Conservation (phyloP, 345 rosid species). For the Nephelium lappaceum region DNA sequence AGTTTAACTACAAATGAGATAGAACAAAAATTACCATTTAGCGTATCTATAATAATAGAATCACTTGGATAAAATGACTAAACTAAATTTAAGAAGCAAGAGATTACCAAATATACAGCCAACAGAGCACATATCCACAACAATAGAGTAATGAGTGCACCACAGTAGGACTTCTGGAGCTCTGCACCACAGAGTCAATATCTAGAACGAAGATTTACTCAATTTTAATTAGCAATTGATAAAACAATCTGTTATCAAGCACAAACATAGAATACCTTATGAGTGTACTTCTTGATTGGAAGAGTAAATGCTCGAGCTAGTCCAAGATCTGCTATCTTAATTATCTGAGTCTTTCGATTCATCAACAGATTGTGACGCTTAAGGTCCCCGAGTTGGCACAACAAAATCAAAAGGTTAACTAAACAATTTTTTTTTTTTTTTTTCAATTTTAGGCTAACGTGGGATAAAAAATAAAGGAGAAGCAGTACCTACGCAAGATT, state of each 20-base stretch:
- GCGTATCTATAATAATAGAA: not conserved
- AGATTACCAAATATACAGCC: constrained; percentile 84
- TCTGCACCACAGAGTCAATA: constrained; percentile 95
- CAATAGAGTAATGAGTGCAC: constrained; percentile 92
- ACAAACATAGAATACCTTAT: too few species aligned
- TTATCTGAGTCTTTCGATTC: constrained; percentile 72
- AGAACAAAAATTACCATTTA: constrained; percentile 10
- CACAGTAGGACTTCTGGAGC: constrained; percentile 97
- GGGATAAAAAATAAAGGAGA: too few species aligned
- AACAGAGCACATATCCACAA: constrained; percentile 98
- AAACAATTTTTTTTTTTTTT: too few species aligned
- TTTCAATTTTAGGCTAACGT: too few species aligned
- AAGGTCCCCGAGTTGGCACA: constrained; percentile 78
- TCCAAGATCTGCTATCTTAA: too few species aligned
- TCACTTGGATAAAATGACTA: too few species aligned
- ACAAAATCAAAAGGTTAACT: not conserved
- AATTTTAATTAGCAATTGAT: not conserved
- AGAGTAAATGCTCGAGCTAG: too few species aligned
- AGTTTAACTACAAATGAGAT: constrained; percentile 59
- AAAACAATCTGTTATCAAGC: constrained; percentile 86
- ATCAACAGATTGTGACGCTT: constrained; percentile 93
- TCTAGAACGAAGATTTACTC: constrained; percentile 40
- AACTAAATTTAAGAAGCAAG: not conserved
- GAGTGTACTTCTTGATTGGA: too few species aligned
- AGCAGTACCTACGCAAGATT: constrained; percentile 83